These are phyloP conservation scores for Aspergillus awamori DNA, from an alignment of 2,329 filamentous ascomycete species.

Conservation along the genomic window DNA sequence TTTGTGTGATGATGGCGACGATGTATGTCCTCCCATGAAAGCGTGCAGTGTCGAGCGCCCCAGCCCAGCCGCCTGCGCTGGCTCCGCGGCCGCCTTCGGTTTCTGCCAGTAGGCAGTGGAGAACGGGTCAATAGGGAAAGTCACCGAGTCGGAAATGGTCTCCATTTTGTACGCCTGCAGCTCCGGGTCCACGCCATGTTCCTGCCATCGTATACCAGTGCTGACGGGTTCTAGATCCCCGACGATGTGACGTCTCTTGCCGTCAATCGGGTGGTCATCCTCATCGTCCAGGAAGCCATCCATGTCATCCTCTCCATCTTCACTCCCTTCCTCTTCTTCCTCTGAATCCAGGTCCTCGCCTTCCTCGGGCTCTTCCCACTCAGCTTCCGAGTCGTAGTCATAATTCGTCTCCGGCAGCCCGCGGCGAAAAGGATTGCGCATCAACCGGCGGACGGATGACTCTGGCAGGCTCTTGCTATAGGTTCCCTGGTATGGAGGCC, in stretches of 20 bases:
- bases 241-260: slow-evolving; percentile 61
- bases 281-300: slow-evolving; percentile 88
- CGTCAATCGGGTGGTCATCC: slow-evolving; percentile 63
- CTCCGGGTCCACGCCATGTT: slow-evolving; percentile 51
- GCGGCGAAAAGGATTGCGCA: slow-evolving; percentile 58
- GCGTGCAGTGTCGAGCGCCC: slow-evolving; percentile 25
- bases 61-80: slow-evolving; percentile 22
- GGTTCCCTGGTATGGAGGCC: slow-evolving; percentile 65
- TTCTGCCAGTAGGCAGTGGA: slow-evolving; percentile 76
- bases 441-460: slow-evolving; percentile 48
- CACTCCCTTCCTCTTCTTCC: slow-evolving; percentile 63
- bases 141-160: slow-evolving; percentile 62
- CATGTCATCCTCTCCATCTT: slow-evolving; percentile 79
- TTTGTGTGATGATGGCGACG: slow-evolving; percentile 8
- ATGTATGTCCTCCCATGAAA: slow-evolving; percentile 24
- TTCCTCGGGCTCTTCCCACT: slow-evolving; percentile 72
- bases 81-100: slow-evolving; percentile 29
- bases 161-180: slow-evolving; percentile 70
- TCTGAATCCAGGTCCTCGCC: slow-evolving; percentile 69
- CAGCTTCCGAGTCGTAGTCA: slow-evolving; percentile 67
- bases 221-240: slow-evolving; percentile 74
- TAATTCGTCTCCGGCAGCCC: slow-evolving; percentile 60
- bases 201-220: slow-evolving; percentile 84
- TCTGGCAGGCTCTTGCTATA: slow-evolving; percentile 55
- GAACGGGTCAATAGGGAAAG: slow-evolving; percentile 78